Evolutionary conservation across 2,329 filamentous ascomycete genomes (phyloP), one percentile per base, ranked within the genome.

Genomic region (Huntiella omanensis): DNA sequence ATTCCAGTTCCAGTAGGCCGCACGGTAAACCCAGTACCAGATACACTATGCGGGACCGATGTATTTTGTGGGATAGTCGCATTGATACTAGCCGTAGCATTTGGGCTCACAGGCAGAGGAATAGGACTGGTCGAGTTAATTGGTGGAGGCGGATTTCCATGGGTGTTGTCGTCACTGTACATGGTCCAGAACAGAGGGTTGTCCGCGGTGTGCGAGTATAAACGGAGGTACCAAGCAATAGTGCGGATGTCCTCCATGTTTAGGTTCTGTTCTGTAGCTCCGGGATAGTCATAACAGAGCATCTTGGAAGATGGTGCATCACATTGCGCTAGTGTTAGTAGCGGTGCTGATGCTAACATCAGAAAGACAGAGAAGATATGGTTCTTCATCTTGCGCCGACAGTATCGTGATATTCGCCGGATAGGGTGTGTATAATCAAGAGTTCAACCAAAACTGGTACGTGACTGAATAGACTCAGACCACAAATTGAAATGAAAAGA

Each of bases 141-240:
- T 2, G 48, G 44, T 10, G 37, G n/a, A 7, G 44, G 40, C 4
- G 43, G 44, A 33, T 49, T 49, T 8, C 43, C 33, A 2, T 32
- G 40, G 4, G 43, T 47, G 17, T 49, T 49, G 7, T 46, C 33
- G 4, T 17, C 22, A n/a, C 38, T 47, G 44, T 49, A 49, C 48
- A 49, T 49, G 13, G 48, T 49, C 48, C 48, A 49, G 40, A 49
- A 49, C n/a, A 40, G 44, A 10, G 48, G 48, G 10, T 46, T 49
- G 16, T 45, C 40, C 13, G 44, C 39, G 12, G 39, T 39, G 12
- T 49, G 48, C 7, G 44, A 43, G 44, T 49, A 49, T 45, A 44
- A 49, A 33, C 48, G 48, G 40, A 49, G 45, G 40, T 50, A 50
- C 48, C 48, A 50, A 3, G 48, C 35, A 28, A 50, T 50, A 12